Base-by-base conservation (phyloP, 306 rosid genomes). In the Prunus campanulata region DNA sequence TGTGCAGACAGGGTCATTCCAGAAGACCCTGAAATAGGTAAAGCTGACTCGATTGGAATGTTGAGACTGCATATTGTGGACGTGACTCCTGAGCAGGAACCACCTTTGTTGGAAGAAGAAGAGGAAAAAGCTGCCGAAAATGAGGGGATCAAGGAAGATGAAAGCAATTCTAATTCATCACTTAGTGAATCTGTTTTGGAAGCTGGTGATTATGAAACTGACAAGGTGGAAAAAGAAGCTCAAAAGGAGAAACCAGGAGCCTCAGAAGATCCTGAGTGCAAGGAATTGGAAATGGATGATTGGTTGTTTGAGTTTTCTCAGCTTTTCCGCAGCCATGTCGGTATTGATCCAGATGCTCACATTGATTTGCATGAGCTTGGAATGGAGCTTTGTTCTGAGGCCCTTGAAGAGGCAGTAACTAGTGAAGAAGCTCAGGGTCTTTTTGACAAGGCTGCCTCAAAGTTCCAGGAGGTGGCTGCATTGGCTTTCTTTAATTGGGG, bases 391-490 rank as follows among this genome's bases (percentile, higher is more conserved):
- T 96, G 99, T 81, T 93, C 98, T 1, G 99, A 96, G 82, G 99
- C 98, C 59, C 99, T 96, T 50, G 99, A 91, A 85, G 99, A 93
- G 85, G 89, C 94, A 0, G 94, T 96, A 19, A 96, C 97, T 22
- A 87, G 99, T 77, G 99, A 96, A 78, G 99, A 91, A 78, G 97
- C 99, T 65, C 98, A 96, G 77, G 85, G 79, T 75, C 90, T 93
- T 67, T 96, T 96, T 76, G 92, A 91, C 86, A 96, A 93, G 87
- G 98, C 97, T 39, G 93, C 99, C 32, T 85, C 90, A 20, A 96
- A 96, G 89, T 96, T 96, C 85, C 97, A 96, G 87, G 99, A 93
- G 93, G 99, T 96, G 66, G 99, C 93, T 49, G 99, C 97, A 3
- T 83, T 96, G 85, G 98, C 97, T 60, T 96, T 83, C 86, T 93